Base-by-base conservation (phyloP, 2,329 filamentous ascomycete genomes). In the Sclerotinia trifoliorum region DNA sequence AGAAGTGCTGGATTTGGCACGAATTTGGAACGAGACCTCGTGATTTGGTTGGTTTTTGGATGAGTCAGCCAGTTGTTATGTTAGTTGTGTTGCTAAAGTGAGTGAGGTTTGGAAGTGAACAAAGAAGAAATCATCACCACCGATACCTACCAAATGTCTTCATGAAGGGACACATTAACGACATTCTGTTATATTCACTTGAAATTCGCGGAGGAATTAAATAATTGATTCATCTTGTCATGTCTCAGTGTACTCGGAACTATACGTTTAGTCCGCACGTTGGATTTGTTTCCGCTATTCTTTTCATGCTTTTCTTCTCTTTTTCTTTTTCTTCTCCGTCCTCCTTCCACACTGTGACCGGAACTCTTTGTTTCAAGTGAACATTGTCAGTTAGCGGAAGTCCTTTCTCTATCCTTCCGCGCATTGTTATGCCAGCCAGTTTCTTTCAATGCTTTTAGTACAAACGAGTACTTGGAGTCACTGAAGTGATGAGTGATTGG, bases 1-100 rank as follows among this genome's bases (percentile, higher is more conserved):
- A 66, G 64, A 52, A 49, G 64, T 49, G 39, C 54, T 19, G 29
- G 54, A 17, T 35, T 35, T 35, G n/a, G 13, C 64, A 44, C 64
- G 54, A 19, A 66, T 29, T 60, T 7, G 24, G 44, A 32, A 61
- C 54, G 32, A 61, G 56, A 48, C 7, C 54, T 42, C 44, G 64
- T 66, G 64, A 66, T 51, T 32, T 29, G 35, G 15, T 10, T 2
- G 0, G 24, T 10, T 32, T 11, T 13, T 26, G 15, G n/a, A 39
- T 61, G 58, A 61, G 44, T 61, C 46, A 61, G 44, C 58, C 21
- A 35, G 44, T 44, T 15, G 4, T 1, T 11, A 5, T 39, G 35
- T 8, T 2, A n/a, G 10, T 49, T 42, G 15, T n/a, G 7, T 19
- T n/a, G n/a, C n/a, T n/a, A n/a, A 42, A 42, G 13, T 11, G 26